Percentiles rank a stretch among this genome's conserved stretches.
Evolutionary conservation across 1,284 basidiomycete genomes (phyloP).

Genomic region (Rhodotorula sp.): DNA sequence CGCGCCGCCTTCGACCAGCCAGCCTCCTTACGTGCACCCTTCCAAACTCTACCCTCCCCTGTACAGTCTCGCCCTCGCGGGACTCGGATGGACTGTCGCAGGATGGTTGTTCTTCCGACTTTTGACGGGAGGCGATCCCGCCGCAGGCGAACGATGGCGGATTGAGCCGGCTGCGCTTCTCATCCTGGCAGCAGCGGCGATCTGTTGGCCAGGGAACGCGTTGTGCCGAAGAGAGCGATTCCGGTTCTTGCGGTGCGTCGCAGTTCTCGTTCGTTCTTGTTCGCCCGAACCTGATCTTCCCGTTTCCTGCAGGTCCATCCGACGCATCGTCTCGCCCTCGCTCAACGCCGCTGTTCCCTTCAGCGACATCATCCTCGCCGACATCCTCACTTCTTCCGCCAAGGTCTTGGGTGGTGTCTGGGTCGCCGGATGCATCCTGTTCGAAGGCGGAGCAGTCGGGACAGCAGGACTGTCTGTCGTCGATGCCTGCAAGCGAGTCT

Average conservation of each 20-base stretch:
- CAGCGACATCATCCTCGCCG: constrained; percentile 88
- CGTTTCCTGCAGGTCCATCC: constrained; percentile 57
- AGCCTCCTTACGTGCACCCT: constrained; percentile 40
- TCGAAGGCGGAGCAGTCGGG: constrained; percentile 19
- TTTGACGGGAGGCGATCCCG: constrained; percentile 26
- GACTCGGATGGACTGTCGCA: constrained; percentile 31
- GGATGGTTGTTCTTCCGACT: constrained; percentile 34
- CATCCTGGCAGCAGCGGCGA: constrained; percentile 20
- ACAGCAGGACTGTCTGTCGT: constrained; percentile 1
- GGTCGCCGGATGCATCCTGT: constrained; percentile 77
- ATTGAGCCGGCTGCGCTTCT: constrained; percentile 26
- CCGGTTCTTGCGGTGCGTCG: constrained; percentile 38
- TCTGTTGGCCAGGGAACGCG: constrained; percentile 37
- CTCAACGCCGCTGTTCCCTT: constrained; percentile 69
- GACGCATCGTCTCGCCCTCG: constrained; percentile 69
- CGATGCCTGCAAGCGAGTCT: constrained; percentile 36
- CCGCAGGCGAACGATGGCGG: constrained; percentile 20
- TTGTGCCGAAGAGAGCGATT: constrained; percentile 37
- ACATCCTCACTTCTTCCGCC: constrained; percentile 93
- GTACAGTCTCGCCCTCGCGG: constrained; percentile 34
- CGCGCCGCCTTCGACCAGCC: background rate
- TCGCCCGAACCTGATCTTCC: background rate
- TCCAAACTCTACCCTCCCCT: constrained; percentile 41
- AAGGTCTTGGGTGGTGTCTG: constrained; percentile 95
- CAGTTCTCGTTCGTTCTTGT: background rate